These are phyloP conservation scores for Rhododendron ovatum DNA, from an alignment of 148 eudicot species.

Conservation along the genomic window DNA sequence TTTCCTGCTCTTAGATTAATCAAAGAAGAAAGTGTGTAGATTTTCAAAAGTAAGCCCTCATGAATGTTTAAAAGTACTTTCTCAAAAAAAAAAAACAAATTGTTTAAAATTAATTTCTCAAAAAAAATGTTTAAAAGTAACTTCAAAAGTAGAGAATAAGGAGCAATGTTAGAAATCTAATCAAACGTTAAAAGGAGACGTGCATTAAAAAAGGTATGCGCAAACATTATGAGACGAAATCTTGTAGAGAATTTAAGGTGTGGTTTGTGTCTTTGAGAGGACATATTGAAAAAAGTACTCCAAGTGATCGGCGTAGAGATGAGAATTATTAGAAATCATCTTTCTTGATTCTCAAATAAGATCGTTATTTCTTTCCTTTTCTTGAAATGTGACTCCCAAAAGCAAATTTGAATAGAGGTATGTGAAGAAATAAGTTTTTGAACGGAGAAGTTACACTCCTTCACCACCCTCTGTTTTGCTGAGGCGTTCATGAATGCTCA, in stretches of 20 bases:
- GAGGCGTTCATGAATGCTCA: neutral
- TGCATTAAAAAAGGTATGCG: neutral
- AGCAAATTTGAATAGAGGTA: neutral
- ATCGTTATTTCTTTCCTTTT: too few relatives aligned
- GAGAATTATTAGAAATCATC: neutral
- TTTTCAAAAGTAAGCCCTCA: neutral
- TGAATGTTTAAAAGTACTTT: neutral
- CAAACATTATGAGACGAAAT: neutral
- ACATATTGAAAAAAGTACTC: neutral
- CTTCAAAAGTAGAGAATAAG: neutral
- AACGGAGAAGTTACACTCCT: neutral
- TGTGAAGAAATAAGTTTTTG: too few relatives aligned
- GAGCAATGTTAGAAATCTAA: neutral
- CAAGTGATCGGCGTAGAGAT: neutral
- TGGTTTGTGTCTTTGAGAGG: neutral
- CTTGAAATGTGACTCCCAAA: neutral
- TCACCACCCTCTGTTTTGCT: neutral
- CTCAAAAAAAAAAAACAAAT: too few relatives aligned
- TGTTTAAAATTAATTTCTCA: too few relatives aligned
- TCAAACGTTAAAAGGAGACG: neutral
- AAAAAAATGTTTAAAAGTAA: too few relatives aligned
- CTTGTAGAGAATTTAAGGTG: neutral
- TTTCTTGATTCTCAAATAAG: too few relatives aligned
- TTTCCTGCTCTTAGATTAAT: neutral
- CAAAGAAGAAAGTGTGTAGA: neutral